Evolutionary conservation across 805 yeast genomes (phyloP).

Genomic region (Sugiyamaella qingdaonensis): DNA sequence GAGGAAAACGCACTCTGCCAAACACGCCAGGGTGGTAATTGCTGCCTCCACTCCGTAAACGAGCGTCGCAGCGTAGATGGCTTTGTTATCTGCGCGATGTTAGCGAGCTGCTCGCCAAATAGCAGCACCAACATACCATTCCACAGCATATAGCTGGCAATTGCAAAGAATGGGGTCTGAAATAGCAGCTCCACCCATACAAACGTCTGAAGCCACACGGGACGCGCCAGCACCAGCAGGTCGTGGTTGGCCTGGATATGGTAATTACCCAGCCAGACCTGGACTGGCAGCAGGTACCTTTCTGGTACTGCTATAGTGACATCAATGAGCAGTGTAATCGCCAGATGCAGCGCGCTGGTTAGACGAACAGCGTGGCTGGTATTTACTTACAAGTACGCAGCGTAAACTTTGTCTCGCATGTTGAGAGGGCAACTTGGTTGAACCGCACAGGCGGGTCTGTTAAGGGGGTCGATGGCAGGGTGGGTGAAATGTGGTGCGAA

Average conservation of each 20-base stretch:
- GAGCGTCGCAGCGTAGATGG: constrained; percentile 42
- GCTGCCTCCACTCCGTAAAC: constrained; percentile 82
- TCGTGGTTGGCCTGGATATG: constrained; percentile 70
- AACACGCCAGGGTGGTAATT: constrained; percentile 71
- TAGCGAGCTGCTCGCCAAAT: constrained; percentile 13
- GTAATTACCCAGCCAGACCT: constrained; percentile 47
- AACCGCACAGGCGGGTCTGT: not conserved
- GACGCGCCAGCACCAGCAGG: constrained; percentile 54
- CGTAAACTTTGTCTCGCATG: constrained; percentile 23
- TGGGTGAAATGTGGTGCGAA: no score
- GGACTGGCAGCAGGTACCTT: constrained; percentile 44
- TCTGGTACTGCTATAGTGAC: constrained; percentile 64
- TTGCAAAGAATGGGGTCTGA: constrained; percentile 82
- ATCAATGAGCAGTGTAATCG: constrained; percentile 73
- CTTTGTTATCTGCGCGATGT: not conserved
- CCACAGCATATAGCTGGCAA: constrained; percentile 37
- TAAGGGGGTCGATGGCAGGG: no score
- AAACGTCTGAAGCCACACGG: constrained; percentile 70
- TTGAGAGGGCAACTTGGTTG: not conserved
- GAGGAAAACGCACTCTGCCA: constrained; percentile 29
- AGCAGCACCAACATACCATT: constrained; percentile 30
- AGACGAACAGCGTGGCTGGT: not conserved
- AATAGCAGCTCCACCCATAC: constrained; percentile 67
- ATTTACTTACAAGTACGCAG: constrained; percentile 27
- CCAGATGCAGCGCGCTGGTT: constrained; percentile 54